phyloP scores from a whole-genome alignment of 371 early-diverging fungal species.

The Sporodiniella umbellata region DNA sequence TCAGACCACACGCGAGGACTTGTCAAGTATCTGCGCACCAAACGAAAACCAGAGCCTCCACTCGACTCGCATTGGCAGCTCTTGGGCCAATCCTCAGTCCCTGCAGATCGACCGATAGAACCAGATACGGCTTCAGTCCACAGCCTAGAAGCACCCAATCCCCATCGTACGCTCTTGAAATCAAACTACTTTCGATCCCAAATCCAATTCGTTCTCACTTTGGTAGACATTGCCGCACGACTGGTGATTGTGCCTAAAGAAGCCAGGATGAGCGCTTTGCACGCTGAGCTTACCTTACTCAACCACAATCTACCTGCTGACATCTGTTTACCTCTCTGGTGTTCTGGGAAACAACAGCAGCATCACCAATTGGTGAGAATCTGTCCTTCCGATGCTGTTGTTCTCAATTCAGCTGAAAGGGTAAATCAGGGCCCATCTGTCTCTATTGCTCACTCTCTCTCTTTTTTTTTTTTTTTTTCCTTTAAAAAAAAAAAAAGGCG shows the following conservation, averaged over 20 bases:
- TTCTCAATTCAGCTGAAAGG: slow-evolving; percentile 95
- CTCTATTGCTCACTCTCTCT: too few species aligned
- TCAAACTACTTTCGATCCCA: slow-evolving; percentile 77
- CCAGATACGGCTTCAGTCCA: too few species aligned
- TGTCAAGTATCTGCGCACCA: too few species aligned
- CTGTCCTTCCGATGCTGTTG: slow-evolving; percentile 81
- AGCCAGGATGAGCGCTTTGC: slow-evolving; percentile 60
- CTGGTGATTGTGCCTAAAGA: slow-evolving; percentile 79
- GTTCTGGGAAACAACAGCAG: slow-evolving; percentile 51
- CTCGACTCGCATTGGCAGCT: too few species aligned
- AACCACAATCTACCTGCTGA: slow-evolving; percentile 92
- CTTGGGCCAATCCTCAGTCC: too few species aligned
- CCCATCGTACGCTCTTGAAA: slow-evolving; percentile 28
- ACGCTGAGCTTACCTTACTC: slow-evolving; percentile 89
- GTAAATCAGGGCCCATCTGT: slow-evolving; percentile 31
- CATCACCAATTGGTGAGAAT: slow-evolving; percentile 88
- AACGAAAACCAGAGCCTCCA: too few species aligned
- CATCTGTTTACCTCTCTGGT: slow-evolving; percentile 91
- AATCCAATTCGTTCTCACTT: slow-evolving; percentile 80
- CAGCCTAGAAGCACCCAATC: too few species aligned
- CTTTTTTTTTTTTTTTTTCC: not conserved
- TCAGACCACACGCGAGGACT: too few species aligned
- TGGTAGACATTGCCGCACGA: slow-evolving; percentile 85
- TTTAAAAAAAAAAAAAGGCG: slow-evolving; percentile 25
- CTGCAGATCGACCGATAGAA: too few species aligned